Evolutionary conservation across 345 rosid genomes (phyloP), one percentile per base, ranked within the genome.

Genomic region (Eucalyptus marginata): DNA sequence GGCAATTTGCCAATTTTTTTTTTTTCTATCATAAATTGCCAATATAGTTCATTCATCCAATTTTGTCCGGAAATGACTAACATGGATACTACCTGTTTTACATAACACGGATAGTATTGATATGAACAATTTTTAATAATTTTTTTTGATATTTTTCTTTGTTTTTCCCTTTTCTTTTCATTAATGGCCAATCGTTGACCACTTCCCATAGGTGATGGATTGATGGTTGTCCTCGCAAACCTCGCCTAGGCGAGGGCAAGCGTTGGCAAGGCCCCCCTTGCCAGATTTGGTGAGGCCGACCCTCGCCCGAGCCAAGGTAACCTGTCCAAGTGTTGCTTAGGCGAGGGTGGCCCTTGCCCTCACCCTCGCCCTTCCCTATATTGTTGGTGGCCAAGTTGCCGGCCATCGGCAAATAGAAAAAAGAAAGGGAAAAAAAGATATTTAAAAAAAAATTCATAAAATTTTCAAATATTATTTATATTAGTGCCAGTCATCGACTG

Each of bases 41-140:
- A 20, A 52, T 20, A 52, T 0, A 52, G 5, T 52, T 52, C 1
- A 20, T 52, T 52, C 3, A 20, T 22, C 29, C 29, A 24, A 56
- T 56, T 24, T 4, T 56, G 13, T 6, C 0, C 2, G 0, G 1
- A 56, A 24, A 56, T 56, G 6, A 25, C 13, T 56, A 25, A 56
- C 29, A 56, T 56, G 29, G 29, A 56, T 56, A 25, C 0, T 56
- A 25, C 27, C 0, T 10, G 0, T 22, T 10, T 22, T 56, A 56
- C 0, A 6, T 22, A 24, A 24, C 1, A 56, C 1, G 3, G 0
- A 0, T 0, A 0, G 5, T 56, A 24, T 0, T 22, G 0, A 56
- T 56, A 24, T 24, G 62, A 56, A 24, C 1, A 24, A 24, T 22
- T 56, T 56, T 56, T 56, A 56, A 56, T 56, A 24, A 22, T 56